Base-by-base conservation (phyloP, 1,284 basidiomycete species). In the Boletellus sp. region DNA sequence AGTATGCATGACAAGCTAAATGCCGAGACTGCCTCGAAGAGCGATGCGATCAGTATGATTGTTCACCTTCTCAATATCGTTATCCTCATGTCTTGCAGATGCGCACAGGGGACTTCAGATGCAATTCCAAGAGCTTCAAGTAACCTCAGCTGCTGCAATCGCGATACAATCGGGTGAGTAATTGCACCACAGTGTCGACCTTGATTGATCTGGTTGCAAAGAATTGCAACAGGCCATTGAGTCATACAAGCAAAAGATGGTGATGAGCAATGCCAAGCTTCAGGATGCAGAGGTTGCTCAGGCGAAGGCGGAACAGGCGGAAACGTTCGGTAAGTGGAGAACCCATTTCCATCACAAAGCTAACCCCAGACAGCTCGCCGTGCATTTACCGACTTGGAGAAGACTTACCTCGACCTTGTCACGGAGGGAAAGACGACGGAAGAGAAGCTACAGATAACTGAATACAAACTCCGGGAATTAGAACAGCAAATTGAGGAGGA, bases 241-340 rank as follows among this genome's bases (percentile, higher is more conserved):
- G 58, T 75, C 80, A 7, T 83, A 85, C 69, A 83, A 85, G 61
- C 69, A 76, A 21, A 89, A 89, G 63, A 77, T 82, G 28, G 75
- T 79, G 43, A 73, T 76, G 1, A 83, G 82, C 53, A 77, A 82
- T 38, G 76, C 78, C 49, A 78, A 79, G n/a, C 74, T 89, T 26
- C 85, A 91, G 67, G 80, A 81, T 18, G 77, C 82, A 5, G 89
- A 91, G 62, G 80, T 89, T 49, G 82, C 81, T 2, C 75, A 79
- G 43, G 83, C 80, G 7, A 88, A 84, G 58, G 76, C 80, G 19
- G 77, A 80, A 43, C 80, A 85, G 38, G 80, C 80, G 8, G 88
- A 89, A 67, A 76, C 79, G 5, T 74, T 80, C 60, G 75, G 87
- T 88, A 57, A 48, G 74, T 59, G 41, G 5, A 39, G 33, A n/a